Base-by-base conservation (phyloP, 129 eudicot species). In the Tagetes patula region DNA sequence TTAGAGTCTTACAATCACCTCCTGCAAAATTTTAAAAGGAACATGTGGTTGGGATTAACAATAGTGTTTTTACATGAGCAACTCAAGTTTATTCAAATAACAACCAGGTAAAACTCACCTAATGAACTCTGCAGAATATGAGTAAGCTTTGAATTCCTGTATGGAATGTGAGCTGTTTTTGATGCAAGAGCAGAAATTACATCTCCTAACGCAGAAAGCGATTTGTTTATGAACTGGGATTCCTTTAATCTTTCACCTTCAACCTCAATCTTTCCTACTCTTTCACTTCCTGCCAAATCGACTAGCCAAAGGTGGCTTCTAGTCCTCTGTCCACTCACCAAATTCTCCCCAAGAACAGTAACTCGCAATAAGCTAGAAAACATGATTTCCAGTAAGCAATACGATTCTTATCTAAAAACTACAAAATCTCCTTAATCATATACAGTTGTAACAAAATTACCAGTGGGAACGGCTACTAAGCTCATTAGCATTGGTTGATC, bases 391-490 rank as follows among this genome's bases (percentile, higher is more conserved):
- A n/a, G 5, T 70, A 38, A 61, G 37, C 41, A 42, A 52, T 55
- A 31, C 39, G 32, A 40, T 32, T 52, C 50, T 61, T 60, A 72
- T 52, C 50, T 61, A 50, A 72, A 34, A 40, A 63, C 56, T n/a
- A 14, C 0, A 75, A 75, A 52, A 46, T 7, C 1, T 67, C 43
- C 38, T 3, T 33, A 48, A 79, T 41, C 7, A 49, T 67, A 65
- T 46, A 66, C 10, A 45, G 53, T 9, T 38, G 13, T 52, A 37
- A 5, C 52, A 55, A 31, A 54, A 38, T 59, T 86, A 94, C 99
- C 99, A 90, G 83, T 94, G 99, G 42, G 99, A 94, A 34, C 99
- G 96, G 82, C 99, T 94, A 76, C 99, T 94, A 59, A 83, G 86
- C 79, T 94, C 99, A 82, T 94, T 94, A 4, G 99, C 99, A 80